These are phyloP conservation scores for Misopates orontium DNA, from an alignment of 257 asterid genomes.

Conservation along the genomic window DNA sequence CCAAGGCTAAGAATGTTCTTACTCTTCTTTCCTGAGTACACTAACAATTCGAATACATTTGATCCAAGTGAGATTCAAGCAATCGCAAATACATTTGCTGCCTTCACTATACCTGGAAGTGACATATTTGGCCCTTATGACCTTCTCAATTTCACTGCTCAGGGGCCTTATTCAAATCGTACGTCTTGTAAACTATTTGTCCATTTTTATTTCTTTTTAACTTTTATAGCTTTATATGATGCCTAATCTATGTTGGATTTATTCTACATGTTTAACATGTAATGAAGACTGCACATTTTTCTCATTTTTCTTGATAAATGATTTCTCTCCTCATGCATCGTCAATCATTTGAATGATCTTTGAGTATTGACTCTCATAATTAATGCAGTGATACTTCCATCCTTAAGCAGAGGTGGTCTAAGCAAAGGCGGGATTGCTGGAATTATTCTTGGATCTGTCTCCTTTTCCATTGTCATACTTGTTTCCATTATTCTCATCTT, in stretches of 20 bases:
- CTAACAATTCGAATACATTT: constrained; percentile 32
- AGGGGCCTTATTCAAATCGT: constrained; percentile 39
- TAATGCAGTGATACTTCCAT: constrained; percentile 44
- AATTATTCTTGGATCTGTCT: constrained; percentile 39
- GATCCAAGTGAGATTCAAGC: constrained; percentile 30
- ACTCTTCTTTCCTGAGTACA: constrained; percentile 38
- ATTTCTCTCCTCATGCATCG: not conserved
- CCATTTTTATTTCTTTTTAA: not conserved
- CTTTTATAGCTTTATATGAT: constrained; percentile 12
- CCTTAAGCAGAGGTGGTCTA: constrained; percentile 33
- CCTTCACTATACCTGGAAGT: constrained; percentile 35
- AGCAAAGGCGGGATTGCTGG: constrained; percentile 49
- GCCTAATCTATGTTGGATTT: not conserved
- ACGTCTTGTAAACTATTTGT: constrained; percentile 20
- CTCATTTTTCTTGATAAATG: not conserved
- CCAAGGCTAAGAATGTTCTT: constrained; percentile 52
- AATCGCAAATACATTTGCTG: constrained; percentile 44
- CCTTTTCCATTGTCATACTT: constrained; percentile 31
- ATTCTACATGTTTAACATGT: not conserved
- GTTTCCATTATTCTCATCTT: constrained; percentile 27
- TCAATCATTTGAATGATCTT: constrained; percentile 16
- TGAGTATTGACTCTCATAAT: constrained; percentile 1
- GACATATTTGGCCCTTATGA: constrained; percentile 57
- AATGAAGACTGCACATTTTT: not conserved
- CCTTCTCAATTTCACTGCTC: constrained; percentile 51